Evolutionary conservation across 441 rosid genomes (phyloP).

Genomic region (Croton setiger): DNA sequence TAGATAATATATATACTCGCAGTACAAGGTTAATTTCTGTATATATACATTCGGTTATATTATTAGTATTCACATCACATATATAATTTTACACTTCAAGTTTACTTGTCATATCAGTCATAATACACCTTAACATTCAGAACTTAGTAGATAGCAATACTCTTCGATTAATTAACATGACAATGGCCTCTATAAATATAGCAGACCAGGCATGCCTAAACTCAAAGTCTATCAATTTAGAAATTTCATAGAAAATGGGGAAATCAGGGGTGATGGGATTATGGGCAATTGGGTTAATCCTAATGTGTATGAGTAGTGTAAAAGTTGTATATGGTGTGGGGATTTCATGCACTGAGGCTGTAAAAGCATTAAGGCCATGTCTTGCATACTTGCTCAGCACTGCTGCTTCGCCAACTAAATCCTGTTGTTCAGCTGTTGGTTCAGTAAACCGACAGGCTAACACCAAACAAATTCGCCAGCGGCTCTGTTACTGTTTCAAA

Average conservation of each 20-base stretch:
- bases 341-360: neutral
- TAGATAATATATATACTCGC: too few relatives aligned
- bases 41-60: too few relatives aligned
- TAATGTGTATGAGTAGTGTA: neutral
- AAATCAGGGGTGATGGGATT: neutral
- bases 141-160: too few relatives aligned
- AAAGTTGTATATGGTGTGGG: conserved; percentile 4
- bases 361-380: conserved; percentile 15
- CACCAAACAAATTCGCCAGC: conserved; percentile 14
- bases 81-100: too few relatives aligned
- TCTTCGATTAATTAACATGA: too few relatives aligned
- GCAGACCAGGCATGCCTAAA: neutral
- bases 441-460: conserved; percentile 10
- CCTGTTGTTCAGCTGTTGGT: conserved; percentile 15
- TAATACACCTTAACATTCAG: too few relatives aligned
- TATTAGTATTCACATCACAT: too few relatives aligned
- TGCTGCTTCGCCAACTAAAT: neutral
- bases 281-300: conserved; percentile 9
- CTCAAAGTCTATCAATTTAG: neutral
- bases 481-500: conserved; percentile 21
- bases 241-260: neutral
- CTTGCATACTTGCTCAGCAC: neutral
- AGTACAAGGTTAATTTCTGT: too few relatives aligned
- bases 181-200: too few relatives aligned
- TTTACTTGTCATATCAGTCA: too few relatives aligned